Evolutionary conservation across 2,329 filamentous ascomycete species (phyloP), one percentile per base, ranked within the genome.

Genomic region (Ophiocordyceps sinensis): DNA sequence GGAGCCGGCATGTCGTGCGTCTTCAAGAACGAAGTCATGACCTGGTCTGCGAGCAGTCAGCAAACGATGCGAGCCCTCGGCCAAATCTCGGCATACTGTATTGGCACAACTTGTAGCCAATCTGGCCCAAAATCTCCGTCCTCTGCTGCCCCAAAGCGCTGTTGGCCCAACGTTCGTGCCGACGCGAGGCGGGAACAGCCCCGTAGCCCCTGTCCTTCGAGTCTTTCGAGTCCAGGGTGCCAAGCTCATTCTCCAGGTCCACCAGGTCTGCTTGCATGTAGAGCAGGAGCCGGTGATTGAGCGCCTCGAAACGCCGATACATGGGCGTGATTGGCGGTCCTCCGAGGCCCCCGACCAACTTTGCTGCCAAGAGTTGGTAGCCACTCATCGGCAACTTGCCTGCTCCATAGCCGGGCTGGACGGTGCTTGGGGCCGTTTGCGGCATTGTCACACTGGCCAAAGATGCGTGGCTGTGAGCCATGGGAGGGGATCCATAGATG

Each of bases 221-320:
- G 49, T 77, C 73, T 1, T 63, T 60, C 17, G 62, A 63, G 52
- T 94, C 88, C 1, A 91, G 61, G 0, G 68, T 66, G 15, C 75
- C 73, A 1, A 95, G 70, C 43, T 88, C 77, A 51, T 86, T 79
- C 59, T 94, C 87, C 31, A 94, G 66, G 51, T 89, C 82, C 28
- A 71, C 69, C 15, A 94, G 75, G 56, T 94, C 85, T 53, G 94
- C 86, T 58, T 94, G 88, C 14, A 94, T 68, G 46, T 91, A 79
- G 0, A 94, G 67, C 3, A 95, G 64, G 3, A 94, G 64, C 3
- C 88, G 79, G 55, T 94, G 86, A 51, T 91, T 88, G 15, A 94
- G 64, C 11, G 76, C 71, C 55, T 85, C 80, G 53, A 95, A 95
- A 43, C 80, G 80, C 36, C 88, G 77, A 57, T 94, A 94, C 44